Base-by-base conservation (phyloP, 768 basidiomycete species). In the Favolaschia claudopus region DNA sequence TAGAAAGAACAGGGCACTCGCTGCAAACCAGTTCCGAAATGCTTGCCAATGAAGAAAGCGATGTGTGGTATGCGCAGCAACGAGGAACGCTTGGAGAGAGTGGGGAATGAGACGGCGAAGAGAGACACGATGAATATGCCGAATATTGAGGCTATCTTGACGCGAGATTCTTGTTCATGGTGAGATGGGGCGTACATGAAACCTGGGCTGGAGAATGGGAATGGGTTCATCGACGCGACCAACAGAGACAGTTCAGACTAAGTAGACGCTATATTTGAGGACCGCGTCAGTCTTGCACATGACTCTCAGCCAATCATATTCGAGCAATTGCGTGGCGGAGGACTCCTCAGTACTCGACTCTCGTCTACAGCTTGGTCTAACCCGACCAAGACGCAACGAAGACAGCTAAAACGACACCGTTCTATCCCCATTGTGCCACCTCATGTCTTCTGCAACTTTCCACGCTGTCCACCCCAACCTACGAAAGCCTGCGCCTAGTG, bases 31-130 rank as follows among this genome's bases (percentile, higher is more conserved):
- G 92, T 93, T 32, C 92, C 92, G 65, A 93, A 93, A 69, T 94
- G 92, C 67, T 93, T 94, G 34, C 89, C 91, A n/a, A 92, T 78
- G 72, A 94, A 93, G 70, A 94, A 93, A 17, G 89, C 66, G 15
- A 90, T 75, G 22, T 81, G 80, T 2, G 90, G 91, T 64, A 92
- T 86, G 49, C 81, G 80, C 20, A 92, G 65, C 55, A 78, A 78
- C 7, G 79, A 76, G 14, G 81, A 67, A 2, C 78, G 79, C 55
- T 82, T 84, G 0, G 91, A 89, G 24, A 91, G 55, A 1, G 84
- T 76, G 0, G 92, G 92, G 60, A 93, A 89, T 0, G 89, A 89
- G 1, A 86, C 87, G n/a, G 92, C 89, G 29, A 86, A 79, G 38
- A 92, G 80, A 36, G 90, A 92, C 4, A 87, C 76, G 33, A 77